These are phyloP conservation scores for Globisporangium sylvaticum DNA, from an alignment of 352 stramenopile species.

Conservation along the genomic window DNA sequence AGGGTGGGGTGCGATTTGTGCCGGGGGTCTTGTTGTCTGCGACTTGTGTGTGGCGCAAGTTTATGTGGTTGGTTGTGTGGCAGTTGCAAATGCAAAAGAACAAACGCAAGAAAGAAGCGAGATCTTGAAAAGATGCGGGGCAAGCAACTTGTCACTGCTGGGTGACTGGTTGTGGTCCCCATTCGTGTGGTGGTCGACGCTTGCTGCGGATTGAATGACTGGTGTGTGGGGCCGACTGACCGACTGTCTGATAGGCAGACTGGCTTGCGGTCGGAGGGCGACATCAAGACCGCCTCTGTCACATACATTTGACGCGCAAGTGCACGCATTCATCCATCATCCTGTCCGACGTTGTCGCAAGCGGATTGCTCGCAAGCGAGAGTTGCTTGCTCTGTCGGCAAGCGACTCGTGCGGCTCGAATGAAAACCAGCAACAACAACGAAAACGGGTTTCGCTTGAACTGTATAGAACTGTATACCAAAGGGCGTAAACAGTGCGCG, in stretches of 20 bases:
- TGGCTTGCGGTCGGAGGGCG: neutral
- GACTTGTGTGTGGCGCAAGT: neutral
- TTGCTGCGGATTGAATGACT: neutral
- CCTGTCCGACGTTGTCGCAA: neutral
- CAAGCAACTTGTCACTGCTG: neutral
- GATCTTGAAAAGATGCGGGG: neutral
- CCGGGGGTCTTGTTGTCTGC: neutral
- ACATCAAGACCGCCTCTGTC: neutral
- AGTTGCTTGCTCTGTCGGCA: neutral
- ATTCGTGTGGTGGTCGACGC: neutral
- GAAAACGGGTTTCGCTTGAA: neutral
- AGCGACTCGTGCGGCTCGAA: neutral
- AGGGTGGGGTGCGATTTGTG: neutral
- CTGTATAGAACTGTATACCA: neutral
- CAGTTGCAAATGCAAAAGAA: too few relatives aligned
- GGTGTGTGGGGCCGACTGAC: neutral
- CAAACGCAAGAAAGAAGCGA: neutral
- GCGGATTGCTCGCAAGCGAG: neutral
- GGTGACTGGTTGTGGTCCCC: neutral
- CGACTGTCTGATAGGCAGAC: neutral
- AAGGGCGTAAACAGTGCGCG: neutral
- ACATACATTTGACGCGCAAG: neutral
- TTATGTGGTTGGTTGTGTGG: neutral
- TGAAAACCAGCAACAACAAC: neutral
- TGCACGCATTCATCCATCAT: neutral